A percentile compares a stretch with the other conserved stretches of the same genome.
Conservation (phyloP, 306 rosid species). For the Citrullus amarus region DNA sequence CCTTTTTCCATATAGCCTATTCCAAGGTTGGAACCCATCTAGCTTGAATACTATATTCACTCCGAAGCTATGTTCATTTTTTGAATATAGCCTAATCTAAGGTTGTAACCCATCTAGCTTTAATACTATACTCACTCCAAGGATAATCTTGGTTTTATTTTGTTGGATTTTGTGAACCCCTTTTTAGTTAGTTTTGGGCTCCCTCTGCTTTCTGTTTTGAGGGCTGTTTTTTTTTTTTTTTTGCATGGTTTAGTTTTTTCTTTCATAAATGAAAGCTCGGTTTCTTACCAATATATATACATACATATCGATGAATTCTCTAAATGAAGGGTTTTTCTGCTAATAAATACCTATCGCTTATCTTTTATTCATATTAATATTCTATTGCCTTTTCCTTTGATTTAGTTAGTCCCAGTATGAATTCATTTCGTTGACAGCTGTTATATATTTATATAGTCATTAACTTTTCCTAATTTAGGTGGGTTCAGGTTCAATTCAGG, state of each 20-base stretch:
- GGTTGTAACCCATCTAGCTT: background rate
- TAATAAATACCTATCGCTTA: background rate
- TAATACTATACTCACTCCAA: background rate
- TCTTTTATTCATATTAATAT: background rate
- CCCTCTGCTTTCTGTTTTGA: background rate
- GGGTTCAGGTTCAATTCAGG: slow-evolving; percentile 93
- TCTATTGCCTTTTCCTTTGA: background rate
- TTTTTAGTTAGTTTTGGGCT: background rate
- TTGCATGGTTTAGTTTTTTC: background rate
- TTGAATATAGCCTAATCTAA: background rate
- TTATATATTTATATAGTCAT: background rate
- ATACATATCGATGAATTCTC: background rate
- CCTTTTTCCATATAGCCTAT: background rate
- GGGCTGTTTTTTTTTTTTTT: background rate
- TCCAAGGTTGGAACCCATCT: background rate
- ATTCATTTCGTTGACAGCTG: background rate
- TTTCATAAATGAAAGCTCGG: background rate
- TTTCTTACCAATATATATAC: background rate
- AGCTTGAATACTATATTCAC: background rate
- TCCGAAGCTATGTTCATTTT: background rate
- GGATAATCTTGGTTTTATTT: background rate
- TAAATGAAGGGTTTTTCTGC: background rate
- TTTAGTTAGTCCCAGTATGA: background rate
- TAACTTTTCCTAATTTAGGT: slow-evolving; percentile 40
- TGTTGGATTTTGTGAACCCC: background rate